These are phyloP conservation scores for Penicillium sp. DNA, from an alignment of 2,329 filamentous ascomycete species.

Conservation along the genomic window DNA sequence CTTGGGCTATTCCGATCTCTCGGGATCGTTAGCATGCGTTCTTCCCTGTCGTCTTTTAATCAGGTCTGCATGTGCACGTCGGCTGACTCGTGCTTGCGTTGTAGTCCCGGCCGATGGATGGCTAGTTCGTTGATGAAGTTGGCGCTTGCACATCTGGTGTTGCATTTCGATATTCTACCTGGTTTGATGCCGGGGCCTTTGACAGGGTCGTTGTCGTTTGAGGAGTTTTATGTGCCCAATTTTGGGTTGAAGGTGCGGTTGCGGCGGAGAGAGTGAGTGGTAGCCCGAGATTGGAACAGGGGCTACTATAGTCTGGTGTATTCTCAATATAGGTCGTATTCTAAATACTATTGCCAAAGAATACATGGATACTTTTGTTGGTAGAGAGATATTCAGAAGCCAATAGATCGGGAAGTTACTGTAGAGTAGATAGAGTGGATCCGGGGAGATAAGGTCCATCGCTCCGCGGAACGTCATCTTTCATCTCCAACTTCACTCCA, in stretches of 20 bases:
- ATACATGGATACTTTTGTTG: neutral
- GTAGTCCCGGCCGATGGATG: conserved; percentile 25
- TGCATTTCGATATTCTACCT: conserved; percentile 17
- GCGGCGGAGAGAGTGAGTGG: conserved; percentile 30
- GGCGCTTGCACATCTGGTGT: conserved; percentile 17
- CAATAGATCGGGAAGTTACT: neutral
- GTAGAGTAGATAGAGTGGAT: neutral
- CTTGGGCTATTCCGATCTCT: neutral
- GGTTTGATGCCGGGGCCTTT: conserved; percentile 3
- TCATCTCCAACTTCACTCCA: neutral
- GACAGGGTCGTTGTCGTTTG: conserved; percentile 22
- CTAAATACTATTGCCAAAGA: neutral
- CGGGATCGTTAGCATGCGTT: neutral
- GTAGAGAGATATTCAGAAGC: too few species aligned
- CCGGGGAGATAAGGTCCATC: neutral
- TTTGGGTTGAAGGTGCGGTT: conserved; percentile 28
- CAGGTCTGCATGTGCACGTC: conserved; percentile 6
- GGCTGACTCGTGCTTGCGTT: conserved; percentile 16
- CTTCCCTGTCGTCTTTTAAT: conserved; percentile 10
- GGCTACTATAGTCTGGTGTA: neutral
- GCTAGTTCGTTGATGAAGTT: conserved; percentile 22
- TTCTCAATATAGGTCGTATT: neutral
- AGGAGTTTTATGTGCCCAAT: conserved; percentile 26
- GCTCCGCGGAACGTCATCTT: neutral
- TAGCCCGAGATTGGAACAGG: neutral